A percentile compares a stretch with the other conserved stretches of the same genome.
Evolutionary conservation across 345 rosid species (phyloP).

Genomic region (Eucalyptus polybractea): DNA sequence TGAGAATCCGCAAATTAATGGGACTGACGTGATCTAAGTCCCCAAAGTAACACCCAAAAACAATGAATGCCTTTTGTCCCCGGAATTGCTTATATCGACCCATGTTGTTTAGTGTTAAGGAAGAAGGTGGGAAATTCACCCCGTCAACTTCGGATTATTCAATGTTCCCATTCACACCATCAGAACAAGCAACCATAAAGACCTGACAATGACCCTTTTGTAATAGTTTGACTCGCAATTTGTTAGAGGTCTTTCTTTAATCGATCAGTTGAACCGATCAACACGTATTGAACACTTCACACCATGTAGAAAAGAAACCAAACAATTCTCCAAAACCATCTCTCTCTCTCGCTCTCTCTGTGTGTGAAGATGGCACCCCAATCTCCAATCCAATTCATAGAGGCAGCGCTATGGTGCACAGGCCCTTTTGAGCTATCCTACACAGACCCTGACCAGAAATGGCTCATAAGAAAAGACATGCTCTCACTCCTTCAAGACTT

Average conservation of each 20-base stretch:
- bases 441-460: constrained; percentile 48
- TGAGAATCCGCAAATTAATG: neutral
- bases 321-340: neutral
- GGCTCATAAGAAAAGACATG: constrained; percentile 47
- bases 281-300: neutral
- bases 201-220: neutral
- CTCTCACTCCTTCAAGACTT: constrained; percentile 40
- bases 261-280: neutral
- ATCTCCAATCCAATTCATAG: constrained; percentile 36
- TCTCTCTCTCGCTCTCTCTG: neutral
- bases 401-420: constrained; percentile 32
- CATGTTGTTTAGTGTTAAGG: neutral
- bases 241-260: neutral
- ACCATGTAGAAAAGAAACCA: neutral
- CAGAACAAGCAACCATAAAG: neutral
- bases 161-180: neutral
- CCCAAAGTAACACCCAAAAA: neutral
- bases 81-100: neutral
- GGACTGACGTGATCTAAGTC: neutral
- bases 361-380: constrained; percentile 19
- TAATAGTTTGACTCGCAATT: neutral
- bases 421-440: constrained; percentile 40
- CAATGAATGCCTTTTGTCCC: neutral
- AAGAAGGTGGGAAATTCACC: neutral
- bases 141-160: neutral